Conservation (phyloP, 148 eudicot genomes). For the Euryodendron excelsum region DNA sequence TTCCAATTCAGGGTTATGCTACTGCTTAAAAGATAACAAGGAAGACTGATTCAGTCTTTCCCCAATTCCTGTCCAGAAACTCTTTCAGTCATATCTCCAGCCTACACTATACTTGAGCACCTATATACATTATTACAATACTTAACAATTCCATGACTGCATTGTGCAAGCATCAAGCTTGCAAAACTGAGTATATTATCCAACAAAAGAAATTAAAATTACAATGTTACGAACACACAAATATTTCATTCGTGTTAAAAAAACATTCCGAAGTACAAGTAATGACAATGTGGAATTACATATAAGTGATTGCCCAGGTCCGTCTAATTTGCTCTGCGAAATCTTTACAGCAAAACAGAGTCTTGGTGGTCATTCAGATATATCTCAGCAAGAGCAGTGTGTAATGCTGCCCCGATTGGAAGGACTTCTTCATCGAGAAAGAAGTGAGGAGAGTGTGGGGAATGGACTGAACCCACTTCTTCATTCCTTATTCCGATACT, state of each 20-base stretch:
- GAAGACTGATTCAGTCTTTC: background rate
- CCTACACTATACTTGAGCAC: background rate
- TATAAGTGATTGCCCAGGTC: background rate
- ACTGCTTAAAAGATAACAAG: background rate
- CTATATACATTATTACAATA: background rate
- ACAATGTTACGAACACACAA: background rate
- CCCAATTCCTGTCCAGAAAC: background rate
- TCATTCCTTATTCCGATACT: slow-evolving; percentile 69
- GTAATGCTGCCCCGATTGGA: slow-evolving; percentile 68
- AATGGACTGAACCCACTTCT: slow-evolving; percentile 49
- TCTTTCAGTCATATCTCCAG: background rate
- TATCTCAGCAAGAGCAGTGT: slow-evolving; percentile 54
- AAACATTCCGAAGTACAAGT: background rate
- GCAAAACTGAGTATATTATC: background rate
- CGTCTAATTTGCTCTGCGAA: background rate
- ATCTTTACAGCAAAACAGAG: slow-evolving; percentile 3
- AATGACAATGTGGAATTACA: background rate
- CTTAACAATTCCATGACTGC: background rate
- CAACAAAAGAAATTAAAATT: background rate
- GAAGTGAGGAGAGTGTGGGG: slow-evolving; percentile 72
- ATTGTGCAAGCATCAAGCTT: background rate
- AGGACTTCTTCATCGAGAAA: slow-evolving; percentile 74
- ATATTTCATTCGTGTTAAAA: background rate
- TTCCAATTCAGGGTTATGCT: no score
- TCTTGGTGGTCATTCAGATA: slow-evolving; percentile 41